These are phyloP conservation scores for Lachnellula arida DNA, from an alignment of 2,329 filamentous ascomycete species.

Conservation along the genomic window DNA sequence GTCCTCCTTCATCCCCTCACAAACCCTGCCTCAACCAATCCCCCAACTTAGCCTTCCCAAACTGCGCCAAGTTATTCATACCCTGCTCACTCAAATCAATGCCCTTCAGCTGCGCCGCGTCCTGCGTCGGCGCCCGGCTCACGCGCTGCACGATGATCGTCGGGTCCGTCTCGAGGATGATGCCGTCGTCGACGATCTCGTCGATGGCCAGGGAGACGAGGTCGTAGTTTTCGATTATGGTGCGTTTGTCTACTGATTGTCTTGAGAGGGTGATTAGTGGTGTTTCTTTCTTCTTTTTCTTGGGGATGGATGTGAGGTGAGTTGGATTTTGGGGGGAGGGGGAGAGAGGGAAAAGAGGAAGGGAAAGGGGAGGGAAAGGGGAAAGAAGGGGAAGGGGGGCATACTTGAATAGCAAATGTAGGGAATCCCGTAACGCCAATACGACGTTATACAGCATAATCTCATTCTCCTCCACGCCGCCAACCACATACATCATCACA, in stretches of 20 bases:
- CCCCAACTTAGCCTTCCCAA: conserved; percentile 86
- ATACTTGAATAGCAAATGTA: conserved; percentile 90
- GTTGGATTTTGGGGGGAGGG: too few relatives aligned
- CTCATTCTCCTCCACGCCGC: conserved; percentile 90
- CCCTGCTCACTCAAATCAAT: conserved; percentile 96
- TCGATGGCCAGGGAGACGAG: conserved; percentile 90
- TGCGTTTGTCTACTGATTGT: conserved; percentile 95
- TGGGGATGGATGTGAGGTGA: too few relatives aligned
- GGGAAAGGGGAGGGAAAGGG: neutral
- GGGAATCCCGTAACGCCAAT: conserved; percentile 80
- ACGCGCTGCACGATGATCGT: conserved; percentile 90
- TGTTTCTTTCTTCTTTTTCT: neutral
- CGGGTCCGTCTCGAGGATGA: conserved; percentile 95
- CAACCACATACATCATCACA: conserved; percentile 93
- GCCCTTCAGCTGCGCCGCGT: conserved; percentile 81
- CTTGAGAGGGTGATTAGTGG: conserved; percentile 31
- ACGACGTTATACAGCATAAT: conserved; percentile 94
- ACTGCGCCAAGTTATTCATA: conserved; percentile 87
- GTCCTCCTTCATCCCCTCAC: conserved; percentile 37
- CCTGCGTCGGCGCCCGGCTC: conserved; percentile 84
- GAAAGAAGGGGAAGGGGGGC: conserved; percentile 32
- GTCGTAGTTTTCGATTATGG: conserved; percentile 98
- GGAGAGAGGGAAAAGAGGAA: too few relatives aligned
- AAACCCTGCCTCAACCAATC: conserved; percentile 86
- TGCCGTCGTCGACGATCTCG: conserved; percentile 91